Base-by-base conservation (phyloP, 2,329 filamentous ascomycete species). In the Dactylellina drechsleri region DNA sequence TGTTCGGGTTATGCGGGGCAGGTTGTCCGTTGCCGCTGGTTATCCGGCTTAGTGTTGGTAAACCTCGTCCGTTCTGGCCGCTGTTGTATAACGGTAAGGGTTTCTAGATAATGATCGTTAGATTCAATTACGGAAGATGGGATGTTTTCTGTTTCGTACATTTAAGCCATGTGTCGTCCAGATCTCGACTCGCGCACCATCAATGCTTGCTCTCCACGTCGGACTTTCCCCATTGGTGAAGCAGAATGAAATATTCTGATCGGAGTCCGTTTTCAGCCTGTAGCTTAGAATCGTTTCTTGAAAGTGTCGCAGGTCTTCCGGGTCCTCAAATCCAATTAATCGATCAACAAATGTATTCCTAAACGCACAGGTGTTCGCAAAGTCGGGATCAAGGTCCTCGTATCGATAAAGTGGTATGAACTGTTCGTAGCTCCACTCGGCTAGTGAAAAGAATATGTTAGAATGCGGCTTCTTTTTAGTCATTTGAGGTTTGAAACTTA, bases 391-490 rank as follows among this genome's bases (percentile, higher is more conserved):
- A 5, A 71, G 26, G 18, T 71, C 66, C 13, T 66, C 68, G 15
- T 61, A 73, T n/a, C 47, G 56, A 54, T 73, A 73, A 5, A 66
- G 26, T 1, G 68, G 68, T 15, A 73, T 73, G 26, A 73, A 73
- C n/a, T 73, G 54, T 45, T 73, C 68, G 4, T 50, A 28, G 18
- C 56, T 66, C 26, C 64, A 71, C 2, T 58, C 40, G 0, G 66
- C 66, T 71, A 18, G 41, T 45, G 8, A 4, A 31, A n/a, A 2
- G 16, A 18, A 26, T 13, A 16, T 23, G 54, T 23, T 23, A 23
- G 49, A 26, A 28, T 61, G 50, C 59, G 28, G 8, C 0, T 23
- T 36, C 31, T 6, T n/a, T 8, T 40, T 31, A 6, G 16, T 40
- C 16, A 53, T 13, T 18, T 23, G n/a, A 50, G 8, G n/a, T 8